A percentile compares a stretch with the other conserved stretches of the same genome.
These are phyloP conservation scores for Fusarium tanahbumbuense DNA, from an alignment of 2,329 filamentous ascomycete species.

Conservation along the genomic window DNA sequence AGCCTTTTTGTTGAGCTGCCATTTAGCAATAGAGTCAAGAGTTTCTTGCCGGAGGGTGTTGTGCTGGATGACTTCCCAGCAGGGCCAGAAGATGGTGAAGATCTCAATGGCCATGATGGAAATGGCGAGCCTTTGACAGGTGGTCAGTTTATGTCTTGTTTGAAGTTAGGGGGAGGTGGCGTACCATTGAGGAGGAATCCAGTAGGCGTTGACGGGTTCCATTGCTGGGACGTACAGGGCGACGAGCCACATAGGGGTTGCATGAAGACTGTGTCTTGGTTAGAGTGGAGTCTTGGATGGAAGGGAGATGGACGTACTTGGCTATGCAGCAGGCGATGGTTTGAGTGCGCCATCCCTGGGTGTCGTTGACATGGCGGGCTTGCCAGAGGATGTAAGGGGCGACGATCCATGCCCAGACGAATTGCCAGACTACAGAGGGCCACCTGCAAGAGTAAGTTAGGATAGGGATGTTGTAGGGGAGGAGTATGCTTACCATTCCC, in stretches of 20 bases:
- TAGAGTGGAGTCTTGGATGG: slow-evolving; percentile 1
- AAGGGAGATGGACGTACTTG: slow-evolving; percentile 50
- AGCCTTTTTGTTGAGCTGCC: slow-evolving; percentile 57
- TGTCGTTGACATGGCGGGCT: slow-evolving; percentile 70
- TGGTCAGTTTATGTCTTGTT: not conserved
- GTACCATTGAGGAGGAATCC: slow-evolving; percentile 72
- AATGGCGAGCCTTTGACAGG: slow-evolving; percentile 60
- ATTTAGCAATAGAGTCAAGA: slow-evolving; percentile 61
- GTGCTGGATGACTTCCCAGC: slow-evolving; percentile 65
- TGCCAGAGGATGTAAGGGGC: slow-evolving; percentile 72
- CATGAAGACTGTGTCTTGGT: slow-evolving; percentile 63
- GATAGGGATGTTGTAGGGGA: not conserved
- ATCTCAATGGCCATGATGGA: slow-evolving; percentile 73
- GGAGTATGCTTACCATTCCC: slow-evolving; percentile 68
- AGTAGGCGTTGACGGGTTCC: slow-evolving; percentile 64
- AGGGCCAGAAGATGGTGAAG: slow-evolving; percentile 72
- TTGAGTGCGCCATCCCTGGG: slow-evolving; percentile 74
- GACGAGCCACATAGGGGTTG: slow-evolving; percentile 75
- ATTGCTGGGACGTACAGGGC: slow-evolving; percentile 66
- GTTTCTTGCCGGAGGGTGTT: slow-evolving; percentile 60
- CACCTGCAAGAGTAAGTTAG: slow-evolving; percentile 55
- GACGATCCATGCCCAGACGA: slow-evolving; percentile 71
- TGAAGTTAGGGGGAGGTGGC: slow-evolving; percentile 30
- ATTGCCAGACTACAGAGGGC: slow-evolving; percentile 73
- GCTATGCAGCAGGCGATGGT: slow-evolving; percentile 65